phyloP scores from a whole-genome alignment of 331 rosid species.

The Pyrus hybrid region DNA sequence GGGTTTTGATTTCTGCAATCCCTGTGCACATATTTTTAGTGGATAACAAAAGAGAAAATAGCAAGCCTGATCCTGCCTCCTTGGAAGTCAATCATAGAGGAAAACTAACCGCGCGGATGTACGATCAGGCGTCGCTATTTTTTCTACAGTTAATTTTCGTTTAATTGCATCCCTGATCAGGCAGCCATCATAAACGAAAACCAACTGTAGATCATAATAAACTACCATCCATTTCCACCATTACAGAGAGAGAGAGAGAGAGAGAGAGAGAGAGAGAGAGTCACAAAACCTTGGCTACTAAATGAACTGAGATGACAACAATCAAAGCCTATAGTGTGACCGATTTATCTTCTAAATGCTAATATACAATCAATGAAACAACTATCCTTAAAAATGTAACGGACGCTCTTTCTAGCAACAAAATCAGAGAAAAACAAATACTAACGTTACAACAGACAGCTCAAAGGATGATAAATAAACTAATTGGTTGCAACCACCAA shows the following conservation, averaged over 20 bases:
- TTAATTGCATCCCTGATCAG: neutral
- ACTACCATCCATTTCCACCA: neutral
- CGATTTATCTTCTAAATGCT: conserved; percentile 8
- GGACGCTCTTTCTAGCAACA: neutral
- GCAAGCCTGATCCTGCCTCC: neutral
- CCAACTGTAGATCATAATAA: neutral
- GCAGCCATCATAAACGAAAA: neutral
- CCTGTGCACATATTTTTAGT: neutral
- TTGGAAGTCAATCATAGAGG: too few species aligned
- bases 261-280: neutral
- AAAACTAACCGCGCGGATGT: neutral
- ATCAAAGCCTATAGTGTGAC: neutral
- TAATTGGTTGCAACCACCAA: conserved; percentile 13
- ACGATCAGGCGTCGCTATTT: neutral
- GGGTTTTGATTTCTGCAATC: neutral
- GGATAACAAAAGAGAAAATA: neutral
- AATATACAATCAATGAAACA: conserved; percentile 4
- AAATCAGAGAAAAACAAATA: neutral
- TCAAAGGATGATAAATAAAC: conserved; percentile 12
- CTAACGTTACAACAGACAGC: neutral
- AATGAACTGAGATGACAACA: conserved; percentile 14
- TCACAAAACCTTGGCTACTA: conserved; percentile 2
- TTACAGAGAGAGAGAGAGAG: neutral
- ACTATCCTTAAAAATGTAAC: neutral
- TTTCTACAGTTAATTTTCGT: neutral